Evolutionary conservation across 495 filamentous ascomycete genomes (phyloP).

Genomic region (Neurospora discreta): DNA sequence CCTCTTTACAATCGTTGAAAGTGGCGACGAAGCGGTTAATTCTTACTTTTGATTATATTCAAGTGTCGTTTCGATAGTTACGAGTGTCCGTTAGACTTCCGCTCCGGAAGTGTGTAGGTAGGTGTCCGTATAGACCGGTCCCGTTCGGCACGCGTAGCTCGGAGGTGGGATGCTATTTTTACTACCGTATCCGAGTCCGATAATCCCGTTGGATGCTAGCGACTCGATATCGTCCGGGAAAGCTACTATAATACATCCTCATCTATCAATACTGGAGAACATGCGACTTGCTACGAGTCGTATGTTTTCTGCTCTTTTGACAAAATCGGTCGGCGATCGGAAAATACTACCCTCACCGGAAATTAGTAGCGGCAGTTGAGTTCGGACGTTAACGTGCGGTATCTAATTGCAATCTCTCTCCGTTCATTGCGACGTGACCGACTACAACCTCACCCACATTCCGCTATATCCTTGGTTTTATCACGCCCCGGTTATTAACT

Average conservation of each 20-base stretch:
- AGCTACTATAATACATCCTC: neutral
- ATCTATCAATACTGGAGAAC: neutral
- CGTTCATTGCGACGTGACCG: neutral
- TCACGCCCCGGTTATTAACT: neutral
- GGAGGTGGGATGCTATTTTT: neutral
- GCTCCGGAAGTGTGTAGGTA: neutral
- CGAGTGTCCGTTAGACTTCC: neutral
- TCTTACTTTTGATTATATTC: neutral
- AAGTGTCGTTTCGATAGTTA: neutral
- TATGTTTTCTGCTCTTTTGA: neutral
- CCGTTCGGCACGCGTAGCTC: neutral
- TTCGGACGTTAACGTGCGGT: neutral
- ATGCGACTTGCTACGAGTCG: neutral
- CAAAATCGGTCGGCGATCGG: neutral
- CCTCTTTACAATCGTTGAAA: neutral
- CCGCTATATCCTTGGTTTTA: neutral
- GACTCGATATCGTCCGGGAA: neutral
- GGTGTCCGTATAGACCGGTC: neutral
- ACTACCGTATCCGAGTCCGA: neutral
- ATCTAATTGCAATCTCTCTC: neutral
- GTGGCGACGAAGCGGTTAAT: neutral
- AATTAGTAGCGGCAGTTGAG: neutral
- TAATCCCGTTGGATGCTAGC: neutral
- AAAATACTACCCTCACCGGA: neutral
- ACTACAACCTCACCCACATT: neutral